Base-by-base conservation (phyloP, 2,329 filamentous ascomycete species). In the Alternaria dauci region DNA sequence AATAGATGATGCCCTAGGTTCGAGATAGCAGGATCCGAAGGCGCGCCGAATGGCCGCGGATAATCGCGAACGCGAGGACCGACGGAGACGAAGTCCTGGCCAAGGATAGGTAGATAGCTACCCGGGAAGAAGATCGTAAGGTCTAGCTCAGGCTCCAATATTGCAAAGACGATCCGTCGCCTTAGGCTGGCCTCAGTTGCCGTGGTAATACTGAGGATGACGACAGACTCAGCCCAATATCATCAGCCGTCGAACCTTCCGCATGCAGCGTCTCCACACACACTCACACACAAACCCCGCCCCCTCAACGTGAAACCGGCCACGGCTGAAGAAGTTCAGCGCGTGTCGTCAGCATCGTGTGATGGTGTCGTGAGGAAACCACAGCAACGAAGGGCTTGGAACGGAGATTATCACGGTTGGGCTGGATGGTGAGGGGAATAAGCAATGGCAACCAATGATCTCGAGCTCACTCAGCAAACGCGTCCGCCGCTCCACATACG, bases 301-400 rank as follows among this genome's bases (percentile, higher is more conserved):
- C 48, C 52, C 55, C 48, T 58, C 55, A 44, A 56, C 42, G 28
- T 55, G 59, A 65, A 65, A 65, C 62, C 44, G 47, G 42, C 20
- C 23, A 59, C 56, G 55, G 57, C 51, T 59, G 34, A 47, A 23
- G 36, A 48, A 48, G 30, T 26, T 36, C 30, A 57, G 54, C 58
- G 61, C 61, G 59, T 64, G 62, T 59, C 55, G 55, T 64, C 59
- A 59, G 52, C 44, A 51, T 39, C 50, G 51, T 39, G 52, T 50
- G 36, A 44, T 57, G 46, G 34, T 51, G 53, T 46, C 58, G 51
- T 28, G 58, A 61, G 48, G 54, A 38, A 41, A 56, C 25, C 20
- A 55, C 48, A 25, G 51, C 50, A 30, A 54, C 34, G 26, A 14
- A 23, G 28, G 52, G 11, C 38, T 28, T 30, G 6, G 18, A 44